These are phyloP conservation scores for Talaromyces sp. DNA, from an alignment of 2,329 filamentous ascomycete genomes.

Conservation along the genomic window DNA sequence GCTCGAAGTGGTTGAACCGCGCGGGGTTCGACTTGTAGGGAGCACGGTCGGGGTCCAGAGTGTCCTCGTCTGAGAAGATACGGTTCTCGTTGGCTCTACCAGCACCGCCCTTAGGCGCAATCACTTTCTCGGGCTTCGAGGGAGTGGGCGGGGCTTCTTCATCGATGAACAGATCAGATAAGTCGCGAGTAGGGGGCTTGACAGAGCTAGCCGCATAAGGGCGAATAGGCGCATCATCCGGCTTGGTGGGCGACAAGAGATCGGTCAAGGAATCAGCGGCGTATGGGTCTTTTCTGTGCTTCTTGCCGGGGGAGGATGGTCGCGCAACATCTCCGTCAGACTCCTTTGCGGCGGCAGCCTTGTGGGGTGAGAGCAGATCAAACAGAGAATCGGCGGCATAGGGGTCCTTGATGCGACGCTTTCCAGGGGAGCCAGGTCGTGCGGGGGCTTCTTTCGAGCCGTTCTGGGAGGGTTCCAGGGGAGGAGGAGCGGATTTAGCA, in stretches of 20 bases:
- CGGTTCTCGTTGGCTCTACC: constrained; percentile 58
- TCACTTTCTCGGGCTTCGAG: constrained; percentile 31
- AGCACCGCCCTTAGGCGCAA: constrained; percentile 52
- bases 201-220: constrained; percentile 56
- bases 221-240: constrained; percentile 25
- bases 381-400: constrained; percentile 64
- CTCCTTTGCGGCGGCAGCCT: constrained; percentile 39
- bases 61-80: constrained; percentile 61
- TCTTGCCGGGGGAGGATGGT: constrained; percentile 42
- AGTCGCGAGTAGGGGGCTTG: constrained; percentile 69
- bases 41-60: constrained; percentile 2
- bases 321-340: background rate
- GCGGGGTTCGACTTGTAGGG: constrained; percentile 67
- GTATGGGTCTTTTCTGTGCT: constrained; percentile 46
- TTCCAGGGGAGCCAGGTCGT: constrained; percentile 38
- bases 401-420: constrained; percentile 48
- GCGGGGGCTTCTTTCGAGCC: constrained; percentile 13
- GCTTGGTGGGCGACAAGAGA: constrained; percentile 64
- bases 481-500: constrained; percentile 22
- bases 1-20: constrained; percentile 71
- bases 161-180: constrained; percentile 69
- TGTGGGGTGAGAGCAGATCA: constrained; percentile 64
- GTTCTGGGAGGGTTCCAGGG: constrained; percentile 22
- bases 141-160: constrained; percentile 32
- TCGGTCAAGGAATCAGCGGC: constrained; percentile 66